A percentile compares a stretch with the other conserved stretches of the same genome.
Evolutionary conservation across 2,329 filamentous ascomycete species (phyloP).

Genomic region (Blastomyces gilchristii): DNA sequence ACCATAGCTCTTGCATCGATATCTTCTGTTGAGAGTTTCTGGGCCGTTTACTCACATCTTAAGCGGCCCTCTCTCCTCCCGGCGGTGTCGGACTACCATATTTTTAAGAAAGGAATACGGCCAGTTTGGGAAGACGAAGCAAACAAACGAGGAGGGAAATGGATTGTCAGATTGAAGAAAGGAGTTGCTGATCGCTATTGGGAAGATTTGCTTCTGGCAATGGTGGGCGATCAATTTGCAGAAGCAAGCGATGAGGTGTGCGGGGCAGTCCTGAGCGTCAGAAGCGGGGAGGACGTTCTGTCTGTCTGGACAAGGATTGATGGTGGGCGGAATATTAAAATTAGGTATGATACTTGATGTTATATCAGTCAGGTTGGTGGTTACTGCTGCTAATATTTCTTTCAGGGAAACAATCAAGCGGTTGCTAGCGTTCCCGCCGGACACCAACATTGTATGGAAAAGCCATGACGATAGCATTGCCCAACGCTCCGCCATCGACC

Average conservation of each 20-base stretch:
- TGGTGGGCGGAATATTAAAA: conserved; percentile 88
- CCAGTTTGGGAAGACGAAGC: conserved; percentile 98
- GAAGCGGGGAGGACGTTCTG: conserved; percentile 91
- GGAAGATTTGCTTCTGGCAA: conserved; percentile 84
- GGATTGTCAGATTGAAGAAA: conserved; percentile 95
- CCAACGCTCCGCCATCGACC: conserved; percentile 80
- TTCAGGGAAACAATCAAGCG: conserved; percentile 85
- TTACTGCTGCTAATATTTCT: conserved; percentile 1
- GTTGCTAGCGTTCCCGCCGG: conserved; percentile 70
- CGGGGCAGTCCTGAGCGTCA: conserved; percentile 84
- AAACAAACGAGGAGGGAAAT: conserved; percentile 93
- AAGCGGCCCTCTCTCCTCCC: conserved; percentile 81
- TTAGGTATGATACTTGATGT: conserved; percentile 54
- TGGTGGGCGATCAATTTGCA: conserved; percentile 87
- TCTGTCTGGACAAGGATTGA: conserved; percentile 96
- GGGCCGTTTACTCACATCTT: conserved; percentile 76
- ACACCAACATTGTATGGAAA: conserved; percentile 90
- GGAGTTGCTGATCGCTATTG: conserved; percentile 93
- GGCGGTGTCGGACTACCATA: conserved; percentile 91
- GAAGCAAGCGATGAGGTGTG: conserved; percentile 92
- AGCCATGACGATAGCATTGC: conserved; percentile 93
- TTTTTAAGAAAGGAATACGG: conserved; percentile 92
- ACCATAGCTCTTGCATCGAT: conserved; percentile 77
- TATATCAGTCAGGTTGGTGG: not conserved
- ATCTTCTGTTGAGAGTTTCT: conserved; percentile 79